Conservation (phyloP, 805 yeast genomes). For the Spathaspora passalidarum region DNA sequence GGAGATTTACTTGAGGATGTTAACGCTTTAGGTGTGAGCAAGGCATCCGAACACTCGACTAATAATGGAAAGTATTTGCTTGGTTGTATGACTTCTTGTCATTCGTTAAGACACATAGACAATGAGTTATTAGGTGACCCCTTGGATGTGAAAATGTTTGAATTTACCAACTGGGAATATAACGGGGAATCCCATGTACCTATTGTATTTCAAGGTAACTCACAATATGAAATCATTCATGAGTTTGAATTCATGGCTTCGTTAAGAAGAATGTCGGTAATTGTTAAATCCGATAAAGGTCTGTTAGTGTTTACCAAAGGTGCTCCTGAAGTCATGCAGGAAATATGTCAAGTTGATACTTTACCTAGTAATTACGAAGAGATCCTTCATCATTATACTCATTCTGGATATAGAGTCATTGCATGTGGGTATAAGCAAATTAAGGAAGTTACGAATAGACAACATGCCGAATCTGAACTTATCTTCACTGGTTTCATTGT, state of each 20-base stretch:
- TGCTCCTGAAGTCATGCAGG: slow-evolving; percentile 91
- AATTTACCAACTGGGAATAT: slow-evolving; percentile 75
- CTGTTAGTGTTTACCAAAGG: slow-evolving; percentile 69
- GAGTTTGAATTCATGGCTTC: slow-evolving; percentile 83
- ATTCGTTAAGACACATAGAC: slow-evolving; percentile 78
- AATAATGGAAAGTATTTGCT: slow-evolving; percentile 31
- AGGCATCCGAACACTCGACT: slow-evolving; percentile 18
- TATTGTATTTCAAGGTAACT: slow-evolving; percentile 11
- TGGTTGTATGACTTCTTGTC: slow-evolving; percentile 71
- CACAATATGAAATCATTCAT: slow-evolving; percentile 34
- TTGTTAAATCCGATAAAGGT: slow-evolving; percentile 23
- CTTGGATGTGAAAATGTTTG: slow-evolving; percentile 88
- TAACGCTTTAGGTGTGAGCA: slow-evolving; percentile 6
- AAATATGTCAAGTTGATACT: slow-evolving; percentile 67
- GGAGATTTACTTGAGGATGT: slow-evolving; percentile 21
- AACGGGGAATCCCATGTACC: slow-evolving; percentile 51
- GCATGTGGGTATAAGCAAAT: slow-evolving; percentile 77
- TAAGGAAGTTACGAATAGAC: slow-evolving; percentile 43
- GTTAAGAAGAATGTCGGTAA: slow-evolving; percentile 86
- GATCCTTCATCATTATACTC: slow-evolving; percentile 79
- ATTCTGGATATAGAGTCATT: slow-evolving; percentile 90
- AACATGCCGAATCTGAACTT: slow-evolving; percentile 64
- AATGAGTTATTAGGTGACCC: slow-evolving; percentile 90
- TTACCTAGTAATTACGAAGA: slow-evolving; percentile 76
- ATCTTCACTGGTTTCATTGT: slow-evolving; percentile 84